Evolutionary conservation across 805 yeast species (phyloP).

Genomic region (Kluyveromyces nonfermentans): DNA sequence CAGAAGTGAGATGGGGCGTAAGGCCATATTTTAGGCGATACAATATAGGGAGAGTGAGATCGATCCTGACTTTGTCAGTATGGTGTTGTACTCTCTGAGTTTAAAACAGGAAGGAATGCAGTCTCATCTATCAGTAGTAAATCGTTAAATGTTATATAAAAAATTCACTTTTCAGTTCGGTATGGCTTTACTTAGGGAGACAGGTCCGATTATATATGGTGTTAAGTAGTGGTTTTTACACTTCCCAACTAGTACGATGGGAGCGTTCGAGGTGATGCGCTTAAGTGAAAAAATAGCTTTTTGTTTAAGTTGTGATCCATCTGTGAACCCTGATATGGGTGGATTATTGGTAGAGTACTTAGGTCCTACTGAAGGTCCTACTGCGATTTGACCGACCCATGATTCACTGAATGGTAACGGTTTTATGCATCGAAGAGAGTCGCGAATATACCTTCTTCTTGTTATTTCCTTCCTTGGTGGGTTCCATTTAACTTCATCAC

Average conservation of each 20-base stretch:
- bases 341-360: conserved; percentile 17
- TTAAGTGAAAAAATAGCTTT: conserved; percentile 1
- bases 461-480: conserved; percentile 34
- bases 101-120: not conserved
- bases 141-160: not conserved
- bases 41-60: no score
- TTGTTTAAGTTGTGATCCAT: conserved; percentile 1
- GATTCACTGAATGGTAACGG: conserved; percentile 42
- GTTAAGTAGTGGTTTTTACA: conserved; percentile 24
- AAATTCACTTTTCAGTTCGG: conserved; percentile 2
- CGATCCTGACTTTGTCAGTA: no score
- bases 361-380: conserved; percentile 24
- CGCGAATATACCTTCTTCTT: conserved; percentile 36
- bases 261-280: conserved; percentile 3
- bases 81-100: no score
- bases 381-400: conserved; percentile 43
- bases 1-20: no score
- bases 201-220: conserved; percentile 24
- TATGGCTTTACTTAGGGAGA: conserved; percentile 17
- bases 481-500: conserved; percentile 37
- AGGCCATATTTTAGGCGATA: no score
- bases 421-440: conserved; percentile 48
- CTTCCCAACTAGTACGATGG: conserved; percentile 8
- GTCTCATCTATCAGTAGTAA: not conserved
- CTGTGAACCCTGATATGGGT: conserved; percentile 14